phyloP scores from a whole-genome alignment of 2,329 filamentous ascomycete species.

The Xylariales sp. region DNA sequence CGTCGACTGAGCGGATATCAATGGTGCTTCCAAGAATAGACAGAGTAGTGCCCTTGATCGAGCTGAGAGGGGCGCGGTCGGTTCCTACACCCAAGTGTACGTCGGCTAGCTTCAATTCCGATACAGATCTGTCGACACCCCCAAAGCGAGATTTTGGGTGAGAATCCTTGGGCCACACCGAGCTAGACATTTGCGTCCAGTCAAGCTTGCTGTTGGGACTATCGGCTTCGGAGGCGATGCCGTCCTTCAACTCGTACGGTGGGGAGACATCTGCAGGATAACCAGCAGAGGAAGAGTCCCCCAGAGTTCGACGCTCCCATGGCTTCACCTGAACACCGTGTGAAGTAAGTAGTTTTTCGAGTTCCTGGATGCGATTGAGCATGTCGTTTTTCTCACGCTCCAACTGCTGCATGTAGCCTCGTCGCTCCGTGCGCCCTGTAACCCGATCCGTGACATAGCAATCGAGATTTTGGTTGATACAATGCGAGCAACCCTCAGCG shows the following conservation, averaged over 20 bases:
- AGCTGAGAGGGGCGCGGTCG: slow-evolving; percentile 62
- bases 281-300: too few species aligned
- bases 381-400: slow-evolving; percentile 69
- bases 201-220: slow-evolving; percentile 16
- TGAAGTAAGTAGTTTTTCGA: slow-evolving; percentile 62
- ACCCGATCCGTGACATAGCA: slow-evolving; percentile 86
- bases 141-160: slow-evolving; percentile 21
- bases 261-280: slow-evolving; percentile 9
- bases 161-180: slow-evolving; percentile 27
- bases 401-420: slow-evolving; percentile 73
- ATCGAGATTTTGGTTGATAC: slow-evolving; percentile 68
- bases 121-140: slow-evolving; percentile 14
- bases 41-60: slow-evolving; percentile 72
- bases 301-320: too few species aligned
- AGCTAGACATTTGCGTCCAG: slow-evolving; percentile 29
- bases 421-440: slow-evolving; percentile 72
- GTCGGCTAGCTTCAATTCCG: slow-evolving; percentile 46
- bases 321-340: slow-evolving; percentile 58
- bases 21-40: slow-evolving; percentile 76
- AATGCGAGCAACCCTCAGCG: slow-evolving; percentile 78
- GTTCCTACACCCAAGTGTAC: slow-evolving; percentile 63
- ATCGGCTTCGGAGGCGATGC: background rate
- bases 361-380: slow-evolving; percentile 60
- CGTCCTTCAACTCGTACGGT: slow-evolving; percentile 1
- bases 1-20: slow-evolving; percentile 70